phyloP scores from a whole-genome alignment of 768 basidiomycete genomes.

The Lepiota venenata region DNA sequence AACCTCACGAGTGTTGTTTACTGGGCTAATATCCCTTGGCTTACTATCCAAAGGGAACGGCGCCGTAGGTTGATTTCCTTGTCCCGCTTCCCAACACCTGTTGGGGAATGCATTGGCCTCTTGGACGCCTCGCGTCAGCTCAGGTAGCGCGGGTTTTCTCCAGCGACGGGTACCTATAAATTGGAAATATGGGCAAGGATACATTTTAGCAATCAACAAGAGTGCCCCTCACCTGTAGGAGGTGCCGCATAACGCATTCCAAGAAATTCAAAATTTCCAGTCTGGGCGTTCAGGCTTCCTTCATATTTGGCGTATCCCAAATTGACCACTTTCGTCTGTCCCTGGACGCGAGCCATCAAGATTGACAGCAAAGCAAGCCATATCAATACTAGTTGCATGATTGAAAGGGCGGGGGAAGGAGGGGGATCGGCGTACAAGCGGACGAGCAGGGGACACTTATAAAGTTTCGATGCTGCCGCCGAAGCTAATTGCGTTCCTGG shows the following conservation, averaged over 20 bases:
- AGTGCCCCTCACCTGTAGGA: constrained; percentile 39
- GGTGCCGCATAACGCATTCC: constrained; percentile 49
- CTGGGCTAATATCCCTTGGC: not conserved
- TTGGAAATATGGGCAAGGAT: not conserved
- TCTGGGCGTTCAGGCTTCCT: constrained; percentile 31
- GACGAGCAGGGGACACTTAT: no score
- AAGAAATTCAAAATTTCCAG: constrained; percentile 33
- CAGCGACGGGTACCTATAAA: constrained; percentile 19
- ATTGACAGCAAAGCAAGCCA: no score
- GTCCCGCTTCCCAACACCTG: constrained; percentile 5
- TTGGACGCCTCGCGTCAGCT: not conserved
- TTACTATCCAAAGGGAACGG: constrained; percentile 18
- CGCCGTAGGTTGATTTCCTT: constrained; percentile 4
- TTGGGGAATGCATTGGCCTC: constrained; percentile 1
- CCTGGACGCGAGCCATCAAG: no score
- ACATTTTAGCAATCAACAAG: not conserved
- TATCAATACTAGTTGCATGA: no score
- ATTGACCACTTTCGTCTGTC: constrained; percentile 22
- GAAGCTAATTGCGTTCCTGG: no score
- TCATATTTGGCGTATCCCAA: constrained; percentile 44
- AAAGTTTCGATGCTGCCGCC: no score
- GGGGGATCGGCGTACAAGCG: no score
- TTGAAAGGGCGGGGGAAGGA: no score
- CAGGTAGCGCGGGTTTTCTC: constrained; percentile 18
- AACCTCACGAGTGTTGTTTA: not conserved